Percentiles rank a stretch among this genome's conserved stretches.
phyloP scores from a whole-genome alignment of 2,329 filamentous ascomycete genomes.

The Ascochyta koolunga region DNA sequence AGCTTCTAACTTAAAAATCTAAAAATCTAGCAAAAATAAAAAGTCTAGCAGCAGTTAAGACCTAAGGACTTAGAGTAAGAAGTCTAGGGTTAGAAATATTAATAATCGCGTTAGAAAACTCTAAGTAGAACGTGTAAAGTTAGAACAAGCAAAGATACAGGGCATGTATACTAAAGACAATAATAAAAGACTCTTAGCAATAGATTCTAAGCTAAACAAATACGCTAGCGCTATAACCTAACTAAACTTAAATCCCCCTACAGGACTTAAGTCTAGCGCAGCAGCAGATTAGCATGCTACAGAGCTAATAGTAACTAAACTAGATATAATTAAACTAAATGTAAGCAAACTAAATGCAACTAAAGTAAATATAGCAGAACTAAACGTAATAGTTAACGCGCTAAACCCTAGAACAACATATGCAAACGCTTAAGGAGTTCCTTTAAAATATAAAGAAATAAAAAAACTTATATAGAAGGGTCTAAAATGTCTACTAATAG shows the following conservation, averaged over 20 bases:
- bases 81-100: not conserved
- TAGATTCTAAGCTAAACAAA: no score
- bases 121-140: constrained; percentile 5
- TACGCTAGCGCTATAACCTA: not conserved
- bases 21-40: not conserved
- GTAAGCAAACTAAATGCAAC: not conserved
- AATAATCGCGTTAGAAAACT: not conserved
- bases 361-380: not conserved
- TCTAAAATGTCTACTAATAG: no score
- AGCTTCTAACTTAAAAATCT: no score
- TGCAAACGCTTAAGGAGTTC: not conserved
- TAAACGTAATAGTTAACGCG: not conserved
- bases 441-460: not conserved
- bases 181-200: no score
- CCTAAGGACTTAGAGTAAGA: not conserved
- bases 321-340: not conserved
- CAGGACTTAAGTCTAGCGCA: not conserved
- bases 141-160: no score
- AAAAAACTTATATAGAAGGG: no score
- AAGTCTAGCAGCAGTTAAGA: not conserved
- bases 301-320: not conserved
- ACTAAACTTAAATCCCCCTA: not conserved
- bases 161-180: no score
- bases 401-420: not conserved
- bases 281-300: not conserved